A percentile compares a stretch with the other conserved stretches of the same genome.
These are phyloP conservation scores for Globisporangium nunn DNA, from an alignment of 352 stramenopile species.

Conservation along the genomic window DNA sequence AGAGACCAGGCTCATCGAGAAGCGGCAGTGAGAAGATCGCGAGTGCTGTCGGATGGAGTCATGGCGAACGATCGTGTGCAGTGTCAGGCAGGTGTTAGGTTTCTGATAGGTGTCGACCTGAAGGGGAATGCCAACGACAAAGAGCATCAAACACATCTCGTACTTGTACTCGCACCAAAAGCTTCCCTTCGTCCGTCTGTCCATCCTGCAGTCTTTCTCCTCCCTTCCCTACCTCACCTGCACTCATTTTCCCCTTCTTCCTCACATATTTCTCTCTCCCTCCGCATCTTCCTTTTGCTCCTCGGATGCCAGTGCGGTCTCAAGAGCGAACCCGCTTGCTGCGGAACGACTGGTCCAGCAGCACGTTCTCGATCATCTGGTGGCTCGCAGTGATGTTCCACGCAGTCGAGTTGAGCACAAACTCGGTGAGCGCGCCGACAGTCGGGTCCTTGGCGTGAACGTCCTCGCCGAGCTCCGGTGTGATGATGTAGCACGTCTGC, in stretches of 20 bases:
- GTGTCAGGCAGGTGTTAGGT: too few relatives aligned
- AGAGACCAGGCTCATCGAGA: too few relatives aligned
- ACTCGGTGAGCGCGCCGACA: constrained; percentile 7
- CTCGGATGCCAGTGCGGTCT: not conserved
- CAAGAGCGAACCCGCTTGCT: constrained; percentile 1
- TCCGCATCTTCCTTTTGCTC: not conserved
- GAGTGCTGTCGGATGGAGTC: too few relatives aligned
- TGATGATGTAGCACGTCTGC: constrained; percentile 55
- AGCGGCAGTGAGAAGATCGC: too few relatives aligned
- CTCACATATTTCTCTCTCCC: not conserved
- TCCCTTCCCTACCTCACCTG: too few relatives aligned
- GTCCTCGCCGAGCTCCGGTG: constrained; percentile 23
- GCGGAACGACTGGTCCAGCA: constrained; percentile 4
- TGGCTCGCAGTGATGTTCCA: constrained; percentile 9
- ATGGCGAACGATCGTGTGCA: too few relatives aligned
- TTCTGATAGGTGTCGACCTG: too few relatives aligned
- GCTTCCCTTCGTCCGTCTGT: not conserved
- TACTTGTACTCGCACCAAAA: not conserved
- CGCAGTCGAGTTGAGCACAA: constrained; percentile 10
- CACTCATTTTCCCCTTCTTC: not conserved
- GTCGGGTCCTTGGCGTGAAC: constrained; percentile 4
- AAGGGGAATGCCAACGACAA: too few relatives aligned
- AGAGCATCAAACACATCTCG: not conserved
- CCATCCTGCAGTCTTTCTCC: too few relatives aligned
- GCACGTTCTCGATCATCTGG: constrained; percentile 15